Evolutionary conservation across 768 basidiomycete genomes (phyloP), one percentile per base, ranked within the genome.

Genomic region (Trametes gibbosa): DNA sequence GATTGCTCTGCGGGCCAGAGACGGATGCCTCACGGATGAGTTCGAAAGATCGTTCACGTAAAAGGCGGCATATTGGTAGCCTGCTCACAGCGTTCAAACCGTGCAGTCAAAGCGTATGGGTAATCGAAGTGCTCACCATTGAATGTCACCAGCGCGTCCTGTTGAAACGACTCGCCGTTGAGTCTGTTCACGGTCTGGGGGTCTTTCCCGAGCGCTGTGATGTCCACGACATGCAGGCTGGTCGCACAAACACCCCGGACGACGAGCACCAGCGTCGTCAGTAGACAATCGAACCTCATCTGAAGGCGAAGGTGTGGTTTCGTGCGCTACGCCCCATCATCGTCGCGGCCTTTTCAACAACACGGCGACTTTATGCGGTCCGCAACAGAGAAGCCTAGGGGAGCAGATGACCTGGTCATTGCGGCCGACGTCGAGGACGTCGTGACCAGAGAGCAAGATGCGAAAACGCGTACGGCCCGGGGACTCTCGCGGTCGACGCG

Each of bases 81-180:
- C 71, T 73, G 27, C 6, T 19, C 9, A 8, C 1, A 19, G 14
- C 17, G 7, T 34, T 17, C 21, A 25, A 14, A 4, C 19, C 10
- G 34, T 14, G 16, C 21, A 45, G 7, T 23, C 19, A 45, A 45
- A 24, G 2, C 34, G 2, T n/a, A 21, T 6, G 21, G 21, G 3
- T 4, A 21, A 32, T 32, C 5, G 29, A 32, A 4, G 5, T 4
- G 43, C 68, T 43, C 29, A 68, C 72, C 72, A n/a, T 72, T 69
- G 63, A 73, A 74, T 0, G 73, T 72, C 5, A 67, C 67, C 2
- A 74, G 49, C 1, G 70, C 65, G 51, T 76, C 73, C 55, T 75
- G 73, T 56, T 75, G 73, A 51, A 73, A 75, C 13, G 74, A 72
- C 59, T 75, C 74, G 2, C 73, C 74, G 39, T 74, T 74, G 27